Evolutionary conservation across 768 basidiomycete genomes (phyloP).

Genomic region (Mycena chlorophos): DNA sequence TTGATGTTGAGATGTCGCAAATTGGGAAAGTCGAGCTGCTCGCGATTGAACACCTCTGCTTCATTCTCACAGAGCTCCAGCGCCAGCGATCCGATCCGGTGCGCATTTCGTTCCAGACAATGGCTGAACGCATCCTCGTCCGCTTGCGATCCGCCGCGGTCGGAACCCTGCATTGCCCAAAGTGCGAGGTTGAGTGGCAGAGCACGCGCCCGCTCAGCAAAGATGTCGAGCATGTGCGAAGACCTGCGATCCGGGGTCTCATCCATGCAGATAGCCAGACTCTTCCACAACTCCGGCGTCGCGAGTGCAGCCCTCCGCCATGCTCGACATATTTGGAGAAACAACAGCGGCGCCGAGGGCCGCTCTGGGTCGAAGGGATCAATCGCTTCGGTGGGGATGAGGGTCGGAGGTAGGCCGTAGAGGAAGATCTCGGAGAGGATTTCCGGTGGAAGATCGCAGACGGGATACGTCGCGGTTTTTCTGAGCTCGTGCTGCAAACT

Average conservation of each 20-base stretch:
- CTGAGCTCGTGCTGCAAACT: constrained; percentile 1
- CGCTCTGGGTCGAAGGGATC: not conserved
- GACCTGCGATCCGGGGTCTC: not conserved
- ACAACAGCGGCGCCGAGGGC: not conserved
- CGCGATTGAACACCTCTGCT: not conserved
- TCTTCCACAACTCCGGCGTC: not conserved
- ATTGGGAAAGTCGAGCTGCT: not conserved
- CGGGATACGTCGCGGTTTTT: not conserved
- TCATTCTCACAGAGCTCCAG: not conserved
- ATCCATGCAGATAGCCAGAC: not conserved
- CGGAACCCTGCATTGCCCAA: not conserved
- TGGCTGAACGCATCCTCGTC: not conserved
- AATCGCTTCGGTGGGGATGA: not conserved
- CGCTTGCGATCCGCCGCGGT: not conserved
- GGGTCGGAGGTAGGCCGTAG: not conserved
- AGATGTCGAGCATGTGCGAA: not conserved
- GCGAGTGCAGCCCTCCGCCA: not conserved
- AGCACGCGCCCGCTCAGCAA: not conserved
- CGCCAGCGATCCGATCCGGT: not conserved
- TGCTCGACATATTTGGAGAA: not conserved
- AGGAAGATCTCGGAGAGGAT: constrained; percentile 1
- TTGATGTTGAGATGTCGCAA: not conserved
- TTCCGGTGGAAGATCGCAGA: constrained; percentile 1
- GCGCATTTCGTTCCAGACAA: not conserved
- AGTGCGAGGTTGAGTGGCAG: not conserved